Evolutionary conservation across 352 stramenopile genomes (phyloP), one percentile per base, ranked within the genome.

Genomic region (Pythium dissotocum): DNA sequence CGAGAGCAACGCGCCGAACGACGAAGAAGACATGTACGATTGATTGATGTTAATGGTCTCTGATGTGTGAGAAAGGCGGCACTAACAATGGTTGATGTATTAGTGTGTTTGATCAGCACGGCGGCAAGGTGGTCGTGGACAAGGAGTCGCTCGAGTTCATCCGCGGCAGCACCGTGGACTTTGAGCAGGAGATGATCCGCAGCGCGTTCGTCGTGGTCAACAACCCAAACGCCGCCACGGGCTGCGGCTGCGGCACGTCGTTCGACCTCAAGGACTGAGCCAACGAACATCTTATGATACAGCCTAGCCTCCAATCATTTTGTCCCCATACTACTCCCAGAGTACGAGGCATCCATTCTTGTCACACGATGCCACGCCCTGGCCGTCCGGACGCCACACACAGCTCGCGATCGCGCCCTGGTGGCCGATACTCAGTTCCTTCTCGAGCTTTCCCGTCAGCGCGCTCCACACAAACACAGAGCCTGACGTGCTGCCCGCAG

Each of bases 151-250:
- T 99, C 35, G 93, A 98, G 53, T 94, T 99, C 24, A 85, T 99
- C 52, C 77, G 78, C 69, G 87, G 87, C 65, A 95, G 91, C 61
- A 99, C 93, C 8, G 83, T 99, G 58, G 97, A 99, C 76, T 99
- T 93, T 71, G 94, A 98, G 54, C 86, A 98, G 69, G 96, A 99
- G 77, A 94, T 99, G 75, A 99, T 99, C 67, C 94, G 97, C 52
- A 97, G 85, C 67, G 85, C 92, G 30, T 99, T 99, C 79, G 91
- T 88, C 7, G 85, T 99, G 21, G 73, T 97, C 69, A 97, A 98
- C 72, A 99, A 99, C 85, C 98, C 98, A 38, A 96, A 98, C 73
- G 98, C 95, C 54, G 95, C 98, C 77, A 92, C 77, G 58, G 97
- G 97, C 61, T 99, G 98, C 80, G 97, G 98, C 60, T 99, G 98